Base-by-base conservation (phyloP, 192 early-diverging fungal genomes). In the Haplosporangium gracile region DNA sequence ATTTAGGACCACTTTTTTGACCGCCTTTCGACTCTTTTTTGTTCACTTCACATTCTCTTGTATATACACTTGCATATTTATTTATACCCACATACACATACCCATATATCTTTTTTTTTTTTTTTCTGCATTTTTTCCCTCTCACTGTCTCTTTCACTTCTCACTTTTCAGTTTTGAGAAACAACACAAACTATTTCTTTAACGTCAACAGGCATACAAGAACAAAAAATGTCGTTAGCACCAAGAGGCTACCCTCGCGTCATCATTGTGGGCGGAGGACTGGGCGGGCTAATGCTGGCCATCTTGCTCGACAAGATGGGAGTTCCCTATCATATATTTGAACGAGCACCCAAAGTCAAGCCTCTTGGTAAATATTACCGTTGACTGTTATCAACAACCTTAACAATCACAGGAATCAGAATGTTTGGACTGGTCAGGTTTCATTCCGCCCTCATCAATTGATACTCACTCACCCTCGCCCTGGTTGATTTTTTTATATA, bases 281-380 rank as follows among this genome's bases (percentile, higher is more conserved):
- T 81, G 2, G 73, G 45, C 5, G 80, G 80, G 15, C 38, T 81
- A 2, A 42, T 81, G 22, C 47, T 81, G 4, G 80, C 24, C 32
- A 75, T 75, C 68, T 40, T 81, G 22, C 80, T 81, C 4, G 72
- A 57, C 16, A 60, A 72, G 26, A 74, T 74, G 32, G 51, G 36
- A 10, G 75, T 81, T 34, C 68, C 80, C 22, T 81, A 68, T 57
- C 68, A 47, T 24, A 81, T 81, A 49, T 81, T 57, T 40, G 80
- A 81, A 36, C 60, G 68, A 24, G 32, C 73, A 5, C 15, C 34
- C 10, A 47, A 18, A 22, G 60, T 75, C 29, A 65, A 81, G 24
- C 60, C 73, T 24, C 49, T 75, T 0, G 80, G 80, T 81, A 81
- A 70, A 69, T n/a, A 20, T 18, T 42, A 40, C 4, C 69, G 5